Conservation (phyloP, 176 grass and related monocot species). For the Chrysopogon serrulatus region DNA sequence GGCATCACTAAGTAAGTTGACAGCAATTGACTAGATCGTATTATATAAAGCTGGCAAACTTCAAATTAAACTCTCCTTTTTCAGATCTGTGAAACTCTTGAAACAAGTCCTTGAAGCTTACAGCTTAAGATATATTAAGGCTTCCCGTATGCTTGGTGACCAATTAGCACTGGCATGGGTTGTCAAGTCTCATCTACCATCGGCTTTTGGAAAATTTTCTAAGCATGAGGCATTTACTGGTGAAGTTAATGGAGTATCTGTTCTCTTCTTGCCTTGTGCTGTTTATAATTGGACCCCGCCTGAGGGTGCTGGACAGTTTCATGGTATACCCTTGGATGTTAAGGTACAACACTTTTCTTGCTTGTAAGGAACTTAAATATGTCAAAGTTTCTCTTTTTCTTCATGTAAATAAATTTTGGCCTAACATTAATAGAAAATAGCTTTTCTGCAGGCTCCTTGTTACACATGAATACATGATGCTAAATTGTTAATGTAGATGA, state of each 20-base stretch:
- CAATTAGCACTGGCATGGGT: constrained; percentile 86
- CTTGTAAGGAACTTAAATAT: neutral
- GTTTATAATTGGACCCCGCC: constrained; percentile 96
- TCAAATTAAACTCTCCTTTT: constrained; percentile 2
- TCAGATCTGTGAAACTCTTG: constrained; percentile 70
- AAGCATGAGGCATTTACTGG: constrained; percentile 65
- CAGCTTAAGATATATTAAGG: constrained; percentile 53
- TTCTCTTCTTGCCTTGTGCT: constrained; percentile 92
- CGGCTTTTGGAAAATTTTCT: constrained; percentile 52
- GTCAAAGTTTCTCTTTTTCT: neutral
- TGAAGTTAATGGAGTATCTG: constrained; percentile 61
- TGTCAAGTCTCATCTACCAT: constrained; percentile 70
- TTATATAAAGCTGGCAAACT: neutral
- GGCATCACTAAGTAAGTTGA: constrained; percentile 59
- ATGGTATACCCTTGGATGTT: constrained; percentile 95
- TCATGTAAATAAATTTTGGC: neutral
- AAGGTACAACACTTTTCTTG: constrained; percentile 53
- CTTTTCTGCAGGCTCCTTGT: neutral
- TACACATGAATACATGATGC: neutral
- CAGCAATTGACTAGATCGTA: neutral
- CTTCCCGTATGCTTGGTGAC: constrained; percentile 85
- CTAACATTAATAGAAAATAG: neutral
- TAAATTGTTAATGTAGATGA: neutral
- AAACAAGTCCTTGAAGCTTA: constrained; percentile 76
- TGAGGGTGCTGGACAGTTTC: constrained; percentile 92